phyloP scores from a whole-genome alignment of 2,329 filamentous ascomycete species.

The Emergomyces africanus region DNA sequence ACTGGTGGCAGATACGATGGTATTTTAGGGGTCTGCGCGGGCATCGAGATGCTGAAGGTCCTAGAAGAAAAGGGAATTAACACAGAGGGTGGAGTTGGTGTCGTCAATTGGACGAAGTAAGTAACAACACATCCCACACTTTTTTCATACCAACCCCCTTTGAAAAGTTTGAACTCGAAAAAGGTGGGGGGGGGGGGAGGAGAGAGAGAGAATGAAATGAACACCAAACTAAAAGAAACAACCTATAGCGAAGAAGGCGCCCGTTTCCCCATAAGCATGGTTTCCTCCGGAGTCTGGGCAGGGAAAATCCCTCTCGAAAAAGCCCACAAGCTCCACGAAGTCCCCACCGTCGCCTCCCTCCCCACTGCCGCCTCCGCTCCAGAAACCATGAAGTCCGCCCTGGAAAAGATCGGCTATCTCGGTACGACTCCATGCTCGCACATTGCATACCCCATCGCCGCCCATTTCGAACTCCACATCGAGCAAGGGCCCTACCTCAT shows the following conservation, averaged over 20 bases:
- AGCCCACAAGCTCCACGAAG: conserved; percentile 51
- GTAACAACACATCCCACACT: conserved; percentile 5
- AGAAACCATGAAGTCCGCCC: conserved; percentile 53
- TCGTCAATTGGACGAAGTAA: conserved; percentile 67
- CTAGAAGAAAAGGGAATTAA: conserved; percentile 55
- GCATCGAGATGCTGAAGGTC: conserved; percentile 57
- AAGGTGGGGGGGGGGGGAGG: too few species aligned
- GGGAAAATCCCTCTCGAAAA: conserved; percentile 49
- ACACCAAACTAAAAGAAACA: neutral
- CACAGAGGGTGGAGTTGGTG: conserved; percentile 58
- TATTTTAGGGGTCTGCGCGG: conserved; percentile 60
- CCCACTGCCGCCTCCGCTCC: conserved; percentile 38
- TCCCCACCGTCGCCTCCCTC: conserved; percentile 35
- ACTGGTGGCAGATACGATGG: conserved; percentile 38
- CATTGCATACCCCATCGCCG: conserved; percentile 51
- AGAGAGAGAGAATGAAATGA: conserved; percentile 7
- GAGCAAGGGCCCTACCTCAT: conserved; percentile 72
- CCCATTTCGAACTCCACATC: conserved; percentile 75
- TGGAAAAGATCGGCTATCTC: conserved; percentile 59
- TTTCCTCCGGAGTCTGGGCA: conserved; percentile 65
- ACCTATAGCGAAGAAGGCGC: conserved; percentile 66
- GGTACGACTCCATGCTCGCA: conserved; percentile 46
- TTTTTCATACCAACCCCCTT: conserved; percentile 12
- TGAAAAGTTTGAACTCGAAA: conserved; percentile 25
- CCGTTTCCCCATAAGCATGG: conserved; percentile 63